Evolutionary conservation across 306 rosid genomes (phyloP).

Genomic region (Boehmeria nivea): DNA sequence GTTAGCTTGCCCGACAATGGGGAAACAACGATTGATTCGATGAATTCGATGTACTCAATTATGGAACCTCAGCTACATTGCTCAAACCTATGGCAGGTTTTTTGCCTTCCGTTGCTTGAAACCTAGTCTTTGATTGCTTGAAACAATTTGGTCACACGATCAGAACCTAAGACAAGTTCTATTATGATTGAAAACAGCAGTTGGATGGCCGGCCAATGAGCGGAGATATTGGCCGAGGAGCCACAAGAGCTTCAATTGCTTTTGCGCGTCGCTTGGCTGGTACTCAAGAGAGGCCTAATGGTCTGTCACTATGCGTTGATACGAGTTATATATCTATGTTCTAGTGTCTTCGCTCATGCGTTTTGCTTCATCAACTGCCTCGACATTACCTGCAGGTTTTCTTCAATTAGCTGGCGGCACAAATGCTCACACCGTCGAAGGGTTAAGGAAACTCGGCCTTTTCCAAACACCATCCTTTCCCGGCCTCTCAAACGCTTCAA

Average conservation of each 20-base stretch:
- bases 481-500: constrained; percentile 29
- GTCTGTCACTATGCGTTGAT: constrained; percentile 19
- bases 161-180: neutral
- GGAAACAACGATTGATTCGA: constrained; percentile 53
- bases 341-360: too few relatives aligned
- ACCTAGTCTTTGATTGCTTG: neutral
- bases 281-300: constrained; percentile 59
- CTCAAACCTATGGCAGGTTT: constrained; percentile 89
- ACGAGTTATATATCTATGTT: too few relatives aligned
- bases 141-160: constrained; percentile 6
- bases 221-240: constrained; percentile 92
- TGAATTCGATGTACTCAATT: constrained; percentile 65
- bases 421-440: constrained; percentile 76
- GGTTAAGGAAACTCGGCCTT: constrained; percentile 61
- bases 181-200: constrained; percentile 32
- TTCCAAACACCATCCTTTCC: constrained; percentile 38
- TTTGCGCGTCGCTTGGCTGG: constrained; percentile 63
- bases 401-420: constrained; percentile 98
- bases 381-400: constrained; percentile 45
- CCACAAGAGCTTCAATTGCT: constrained; percentile 75
- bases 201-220: constrained; percentile 97
- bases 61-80: constrained; percentile 55
- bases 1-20: constrained; percentile 82
- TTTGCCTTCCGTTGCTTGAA: constrained; percentile 2
- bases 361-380: too few relatives aligned